Percentiles rank a stretch among this genome's conserved stretches.
These are phyloP conservation scores for Talaromyces adpressus DNA, from an alignment of 495 filamentous ascomycete species.

Conservation along the genomic window DNA sequence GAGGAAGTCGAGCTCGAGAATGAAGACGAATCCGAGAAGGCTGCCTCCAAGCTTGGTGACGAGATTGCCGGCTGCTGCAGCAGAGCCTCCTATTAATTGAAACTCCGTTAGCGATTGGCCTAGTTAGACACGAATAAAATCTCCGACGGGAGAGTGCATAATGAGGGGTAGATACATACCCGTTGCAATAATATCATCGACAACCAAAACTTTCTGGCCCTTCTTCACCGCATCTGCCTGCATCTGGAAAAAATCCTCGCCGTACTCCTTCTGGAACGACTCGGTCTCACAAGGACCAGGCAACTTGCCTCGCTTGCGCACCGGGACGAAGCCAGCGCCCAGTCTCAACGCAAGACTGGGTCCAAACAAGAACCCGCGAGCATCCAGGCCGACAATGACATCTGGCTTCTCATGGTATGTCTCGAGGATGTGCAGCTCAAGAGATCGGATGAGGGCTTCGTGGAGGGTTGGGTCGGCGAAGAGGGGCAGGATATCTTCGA, in stretches of 20 bases:
- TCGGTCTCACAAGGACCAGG: conserved; percentile 82
- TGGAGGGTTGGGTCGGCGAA: conserved; percentile 78
- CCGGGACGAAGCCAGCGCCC: conserved; percentile 85
- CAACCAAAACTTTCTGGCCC: conserved; percentile 83
- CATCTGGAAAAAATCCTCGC: conserved; percentile 93
- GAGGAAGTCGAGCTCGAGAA: conserved; percentile 93
- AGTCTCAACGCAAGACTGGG: conserved; percentile 81
- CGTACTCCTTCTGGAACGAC: conserved; percentile 91
- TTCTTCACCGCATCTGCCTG: conserved; percentile 76
- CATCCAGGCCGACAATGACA: conserved; percentile 88
- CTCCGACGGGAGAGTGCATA: background rate
- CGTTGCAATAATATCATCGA: conserved; percentile 98
- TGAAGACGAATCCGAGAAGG: conserved; percentile 83
- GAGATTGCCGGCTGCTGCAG: conserved; percentile 77
- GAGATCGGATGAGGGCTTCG: conserved; percentile 68
- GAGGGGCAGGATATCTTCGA: conserved; percentile 97
- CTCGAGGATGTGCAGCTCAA: conserved; percentile 73
- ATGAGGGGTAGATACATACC: conserved; percentile 47
- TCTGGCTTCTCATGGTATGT: conserved; percentile 60
- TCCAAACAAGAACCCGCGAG: conserved; percentile 92
- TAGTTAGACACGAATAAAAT: background rate
- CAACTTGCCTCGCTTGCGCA: conserved; percentile 94
- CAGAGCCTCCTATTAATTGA: conserved; percentile 67
- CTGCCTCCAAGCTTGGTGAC: conserved; percentile 80
- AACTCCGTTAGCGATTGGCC: conserved; percentile 12